A percentile compares a stretch with the other conserved stretches of the same genome.
Conservation (phyloP, 192 early-diverging fungal genomes). For the Diversispora eburnea region DNA sequence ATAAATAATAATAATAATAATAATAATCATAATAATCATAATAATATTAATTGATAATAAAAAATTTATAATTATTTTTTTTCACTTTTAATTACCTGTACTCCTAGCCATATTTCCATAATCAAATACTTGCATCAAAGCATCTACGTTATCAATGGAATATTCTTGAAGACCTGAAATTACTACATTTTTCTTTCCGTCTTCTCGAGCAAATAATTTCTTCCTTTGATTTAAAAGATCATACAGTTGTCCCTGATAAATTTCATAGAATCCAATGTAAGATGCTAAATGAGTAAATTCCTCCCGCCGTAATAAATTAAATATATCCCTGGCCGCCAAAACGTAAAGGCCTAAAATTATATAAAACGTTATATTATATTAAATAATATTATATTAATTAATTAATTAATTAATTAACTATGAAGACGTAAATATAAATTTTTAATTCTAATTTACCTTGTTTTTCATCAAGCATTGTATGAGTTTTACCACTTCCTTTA, state of each 20-base stretch:
- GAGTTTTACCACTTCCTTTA: slow-evolving; percentile 87
- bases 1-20: too few species aligned
- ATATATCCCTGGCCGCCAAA: slow-evolving; percentile 88
- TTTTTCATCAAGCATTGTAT: slow-evolving; percentile 88
- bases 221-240: slow-evolving; percentile 91
- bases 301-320: slow-evolving; percentile 65
- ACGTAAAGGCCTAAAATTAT: slow-evolving; percentile 66
- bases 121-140: slow-evolving; percentile 91
- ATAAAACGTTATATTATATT: not conserved
- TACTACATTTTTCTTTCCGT: slow-evolving; percentile 91
- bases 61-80: not conserved
- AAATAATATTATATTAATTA: not conserved
- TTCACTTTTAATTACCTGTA: slow-evolving; percentile 63
- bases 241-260: slow-evolving; percentile 94
- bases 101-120: slow-evolving; percentile 84
- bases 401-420: not conserved
- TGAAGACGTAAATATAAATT: not conserved
- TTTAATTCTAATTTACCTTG: slow-evolving; percentile 51
- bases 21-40: too few species aligned
- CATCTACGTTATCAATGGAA: slow-evolving; percentile 79
- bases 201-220: slow-evolving; percentile 91
- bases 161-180: slow-evolving; percentile 88
- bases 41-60: slow-evolving; percentile 16
- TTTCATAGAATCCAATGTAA: slow-evolving; percentile 92
- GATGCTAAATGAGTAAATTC: slow-evolving; percentile 73